These are phyloP conservation scores for Zea mays DNA, from an alignment of 176 grass and related monocot genomes.

Conservation along the genomic window Zm-B73-REFERENCE-NAM-5.0 NC_050101.1:40775001-40775500, in stretches of 20 bases:
- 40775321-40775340: conserved; percentile 53
- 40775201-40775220: conserved; percentile 87
- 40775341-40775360: conserved; percentile 70
- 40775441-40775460: conserved; percentile 70
- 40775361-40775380: conserved; percentile 54
- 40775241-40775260: conserved; percentile 90
- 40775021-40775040: no score
- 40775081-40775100: no score
- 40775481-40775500: conserved; percentile 37
- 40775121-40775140: no score
- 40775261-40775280: conserved; percentile 58
- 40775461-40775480: conserved; percentile 12
- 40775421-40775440: conserved; percentile 59
- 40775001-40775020: no score
- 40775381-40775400: conserved; percentile 60
- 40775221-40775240: conserved; percentile 98
- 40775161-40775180: no score
- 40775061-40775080: no score
- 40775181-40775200: no score
- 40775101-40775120: no score
- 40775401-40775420: conserved; percentile 59
- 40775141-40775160: no score
- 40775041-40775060: no score
- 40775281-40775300: conserved; percentile 65
- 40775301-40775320: background rate